These are phyloP conservation scores for Saturnispora zaruensis DNA, from an alignment of 805 yeast species.

Conservation along the genomic window DNA sequence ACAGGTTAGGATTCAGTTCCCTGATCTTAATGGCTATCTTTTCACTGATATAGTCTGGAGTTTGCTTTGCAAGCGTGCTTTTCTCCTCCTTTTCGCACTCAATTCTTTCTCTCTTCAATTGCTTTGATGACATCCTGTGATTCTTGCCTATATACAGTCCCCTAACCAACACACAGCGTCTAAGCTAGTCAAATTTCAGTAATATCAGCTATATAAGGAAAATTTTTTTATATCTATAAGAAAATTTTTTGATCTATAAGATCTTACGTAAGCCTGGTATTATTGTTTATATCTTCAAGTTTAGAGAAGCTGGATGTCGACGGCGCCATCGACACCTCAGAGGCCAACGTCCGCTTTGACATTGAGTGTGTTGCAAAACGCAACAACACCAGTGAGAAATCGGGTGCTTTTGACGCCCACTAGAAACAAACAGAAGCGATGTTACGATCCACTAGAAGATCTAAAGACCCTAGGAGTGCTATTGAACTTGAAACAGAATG, in stretches of 20 bases:
- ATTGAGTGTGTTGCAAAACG: conserved; percentile 24
- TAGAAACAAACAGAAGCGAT: conserved; percentile 15
- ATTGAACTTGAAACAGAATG: conserved; percentile 12
- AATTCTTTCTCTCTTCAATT: conserved; percentile 59
- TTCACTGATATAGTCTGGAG: conserved; percentile 59
- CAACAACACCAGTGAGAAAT: conserved; percentile 26
- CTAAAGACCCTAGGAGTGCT: conserved; percentile 25
- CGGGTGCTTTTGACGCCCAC: conserved; percentile 24
- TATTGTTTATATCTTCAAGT: background rate
- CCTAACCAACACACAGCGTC: background rate
- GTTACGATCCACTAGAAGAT: conserved; percentile 29
- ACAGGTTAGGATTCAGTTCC: conserved; percentile 52
- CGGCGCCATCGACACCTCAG: conserved; percentile 14
- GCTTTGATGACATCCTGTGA: conserved; percentile 39
- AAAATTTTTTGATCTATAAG: background rate
- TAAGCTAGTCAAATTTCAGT: background rate
- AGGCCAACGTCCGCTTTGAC: conserved; percentile 28
- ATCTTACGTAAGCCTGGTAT: conserved; percentile 3
- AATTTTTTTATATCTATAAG: too few species aligned
- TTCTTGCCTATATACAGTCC: conserved; percentile 2
- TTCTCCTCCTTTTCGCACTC: conserved; percentile 56
- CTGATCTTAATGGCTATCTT: conserved; percentile 54
- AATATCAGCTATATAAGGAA: background rate
- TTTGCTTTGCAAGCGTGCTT: conserved; percentile 42
- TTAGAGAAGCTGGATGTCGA: background rate